phyloP scores from a whole-genome alignment of 2,329 filamentous ascomycete species.

The Ophiostoma montium region DNA sequence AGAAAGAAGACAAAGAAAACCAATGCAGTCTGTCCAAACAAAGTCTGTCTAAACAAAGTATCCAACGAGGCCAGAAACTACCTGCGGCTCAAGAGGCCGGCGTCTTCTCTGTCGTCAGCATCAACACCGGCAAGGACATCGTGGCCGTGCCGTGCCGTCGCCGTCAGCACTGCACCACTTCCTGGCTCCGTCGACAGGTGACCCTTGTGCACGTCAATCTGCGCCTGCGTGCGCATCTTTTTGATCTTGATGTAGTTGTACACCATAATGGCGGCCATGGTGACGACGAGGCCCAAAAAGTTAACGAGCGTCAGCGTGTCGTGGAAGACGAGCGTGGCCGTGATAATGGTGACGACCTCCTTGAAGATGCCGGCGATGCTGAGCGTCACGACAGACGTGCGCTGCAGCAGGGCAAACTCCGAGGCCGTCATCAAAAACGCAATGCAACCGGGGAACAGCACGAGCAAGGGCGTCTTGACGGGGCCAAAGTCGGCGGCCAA shows the following conservation, averaged over 20 bases:
- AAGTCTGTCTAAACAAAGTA: too few relatives aligned
- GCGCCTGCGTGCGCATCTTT: slow-evolving; percentile 72
- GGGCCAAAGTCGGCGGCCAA: slow-evolving; percentile 56
- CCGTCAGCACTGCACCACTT: too few relatives aligned
- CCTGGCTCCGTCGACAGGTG: too few relatives aligned
- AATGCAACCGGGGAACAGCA: slow-evolving; percentile 79
- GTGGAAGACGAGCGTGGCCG: slow-evolving; percentile 75
- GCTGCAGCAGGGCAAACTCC: slow-evolving; percentile 88
- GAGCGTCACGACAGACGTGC: slow-evolving; percentile 88
- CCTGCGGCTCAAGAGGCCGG: background rate
- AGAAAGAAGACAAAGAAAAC: too few relatives aligned
- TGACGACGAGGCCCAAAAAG: slow-evolving; percentile 72
- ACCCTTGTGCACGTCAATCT: slow-evolving; percentile 31
- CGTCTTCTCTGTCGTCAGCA: background rate
- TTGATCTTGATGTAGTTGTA: slow-evolving; percentile 94
- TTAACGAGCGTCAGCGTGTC: slow-evolving; percentile 82
- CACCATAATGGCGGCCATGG: slow-evolving; percentile 68
- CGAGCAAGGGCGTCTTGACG: slow-evolving; percentile 51
- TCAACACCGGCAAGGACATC: background rate
- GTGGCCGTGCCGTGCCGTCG: background rate
- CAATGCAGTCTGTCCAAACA: too few relatives aligned
- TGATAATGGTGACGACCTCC: slow-evolving; percentile 89
- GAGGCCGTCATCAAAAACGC: slow-evolving; percentile 95
- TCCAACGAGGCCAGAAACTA: too few relatives aligned
- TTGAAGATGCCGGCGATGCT: slow-evolving; percentile 98